A percentile compares a stretch with the other conserved stretches of the same genome.
Conservation (phyloP, 805 yeast genomes). For the Saccharomycopsis guyanensis region DNA sequence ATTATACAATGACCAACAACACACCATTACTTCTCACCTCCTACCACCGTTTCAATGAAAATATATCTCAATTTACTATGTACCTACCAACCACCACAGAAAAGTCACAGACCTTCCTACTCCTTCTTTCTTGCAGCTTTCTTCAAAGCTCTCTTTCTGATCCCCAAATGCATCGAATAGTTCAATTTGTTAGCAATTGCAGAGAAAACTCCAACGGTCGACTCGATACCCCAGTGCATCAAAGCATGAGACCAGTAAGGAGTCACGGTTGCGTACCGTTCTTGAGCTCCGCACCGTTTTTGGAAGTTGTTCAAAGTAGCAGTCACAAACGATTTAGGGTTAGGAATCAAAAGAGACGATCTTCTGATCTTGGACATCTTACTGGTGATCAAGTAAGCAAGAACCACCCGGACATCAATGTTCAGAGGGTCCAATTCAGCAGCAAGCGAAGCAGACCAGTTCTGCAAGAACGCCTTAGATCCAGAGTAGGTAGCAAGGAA, state of each 20-base stretch:
- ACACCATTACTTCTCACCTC: no score
- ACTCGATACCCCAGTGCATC: constrained; percentile 75
- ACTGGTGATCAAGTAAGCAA: constrained; percentile 87
- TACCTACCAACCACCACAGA: no score
- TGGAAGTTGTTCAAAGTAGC: constrained; percentile 66
- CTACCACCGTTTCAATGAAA: no score
- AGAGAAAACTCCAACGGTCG: constrained; percentile 77
- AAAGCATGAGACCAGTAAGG: constrained; percentile 94
- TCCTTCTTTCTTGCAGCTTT: constrained; percentile 41
- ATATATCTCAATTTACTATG: no score
- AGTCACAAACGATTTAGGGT: constrained; percentile 71
- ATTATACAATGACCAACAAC: no score
- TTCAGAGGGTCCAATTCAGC: constrained; percentile 66
- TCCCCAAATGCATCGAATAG: constrained; percentile 66
- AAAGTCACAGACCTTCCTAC: no score
- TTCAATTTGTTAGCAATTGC: constrained; percentile 62
- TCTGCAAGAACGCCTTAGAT: constrained; percentile 89
- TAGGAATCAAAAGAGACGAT: constrained; percentile 69
- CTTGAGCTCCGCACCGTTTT: constrained; percentile 88
- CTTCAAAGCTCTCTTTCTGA: constrained; percentile 75
- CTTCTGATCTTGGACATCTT: constrained; percentile 92
- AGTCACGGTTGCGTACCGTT: constrained; percentile 74
- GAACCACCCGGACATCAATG: constrained; percentile 78
- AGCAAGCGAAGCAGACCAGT: constrained; percentile 85
- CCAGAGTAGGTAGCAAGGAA: constrained; percentile 91